A percentile compares a stretch with the other conserved stretches of the same genome.
Conservation (phyloP, 805 yeast genomes). For the Brettanomyces custersianus region DNA sequence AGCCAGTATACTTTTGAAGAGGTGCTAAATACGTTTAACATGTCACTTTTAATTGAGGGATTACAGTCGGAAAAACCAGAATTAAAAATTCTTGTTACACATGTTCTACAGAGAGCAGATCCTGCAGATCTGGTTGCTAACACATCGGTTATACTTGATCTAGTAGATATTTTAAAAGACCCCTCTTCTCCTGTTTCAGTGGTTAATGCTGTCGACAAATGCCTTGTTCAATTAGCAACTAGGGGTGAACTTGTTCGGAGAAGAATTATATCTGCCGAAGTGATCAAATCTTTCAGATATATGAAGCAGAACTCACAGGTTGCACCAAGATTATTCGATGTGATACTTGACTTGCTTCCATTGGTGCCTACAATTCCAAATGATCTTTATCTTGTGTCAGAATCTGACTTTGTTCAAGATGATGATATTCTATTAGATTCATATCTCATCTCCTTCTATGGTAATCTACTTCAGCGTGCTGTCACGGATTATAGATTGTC, state of each 20-base stretch:
- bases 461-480: slow-evolving; percentile 15
- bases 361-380: slow-evolving; percentile 18
- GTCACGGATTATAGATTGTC: not conserved
- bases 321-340: slow-evolving; percentile 23
- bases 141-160: slow-evolving; percentile 18
- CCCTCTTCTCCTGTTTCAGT: slow-evolving; percentile 14
- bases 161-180: slow-evolving; percentile 17
- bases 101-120: slow-evolving; percentile 17
- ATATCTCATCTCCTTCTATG: slow-evolving; percentile 23
- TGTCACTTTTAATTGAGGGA: slow-evolving; percentile 22
- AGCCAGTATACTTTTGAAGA: slow-evolving; percentile 21
- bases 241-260: slow-evolving; percentile 24
- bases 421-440: slow-evolving; percentile 24
- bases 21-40: slow-evolving; percentile 15
- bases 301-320: slow-evolving; percentile 18
- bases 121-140: slow-evolving; percentile 28
- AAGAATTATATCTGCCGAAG: slow-evolving; percentile 19
- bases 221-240: slow-evolving; percentile 13
- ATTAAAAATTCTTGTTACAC: slow-evolving; percentile 18
- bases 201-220: slow-evolving; percentile 14
- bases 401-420: slow-evolving; percentile 13
- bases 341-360: slow-evolving; percentile 20
- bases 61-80: slow-evolving; percentile 18
- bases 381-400: slow-evolving; percentile 16
- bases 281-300: slow-evolving; percentile 12